Evolutionary conservation across 2,329 filamentous ascomycete species (phyloP).

Genomic region (Hypoxylon sp.): DNA sequence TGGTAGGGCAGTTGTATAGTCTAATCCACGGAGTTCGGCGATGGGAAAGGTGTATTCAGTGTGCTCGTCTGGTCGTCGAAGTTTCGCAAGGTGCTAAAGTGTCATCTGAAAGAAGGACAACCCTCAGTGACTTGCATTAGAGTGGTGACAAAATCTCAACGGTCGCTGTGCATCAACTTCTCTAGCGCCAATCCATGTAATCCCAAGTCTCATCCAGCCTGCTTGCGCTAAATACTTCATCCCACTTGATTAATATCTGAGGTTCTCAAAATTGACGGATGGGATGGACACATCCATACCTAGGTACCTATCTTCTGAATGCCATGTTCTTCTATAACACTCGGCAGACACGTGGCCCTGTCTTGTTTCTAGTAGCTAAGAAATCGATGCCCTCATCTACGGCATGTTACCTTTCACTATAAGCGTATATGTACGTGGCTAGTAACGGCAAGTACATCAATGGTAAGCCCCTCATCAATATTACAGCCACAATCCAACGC

Average conservation of each 20-base stretch:
- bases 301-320: background rate
- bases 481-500: background rate
- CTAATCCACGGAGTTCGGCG: constrained; percentile 3
- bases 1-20: background rate
- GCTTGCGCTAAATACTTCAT: background rate
- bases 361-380: background rate
- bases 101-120: constrained; percentile 21
- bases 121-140: constrained; percentile 36
- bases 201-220: background rate
- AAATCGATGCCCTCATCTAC: background rate
- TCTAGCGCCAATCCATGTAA: constrained; percentile 1
- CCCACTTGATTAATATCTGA: too few species aligned
- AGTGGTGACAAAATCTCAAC: constrained; percentile 26
- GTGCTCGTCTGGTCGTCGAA: background rate
- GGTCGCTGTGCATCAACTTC: constrained; percentile 5
- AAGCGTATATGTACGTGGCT: background rate
- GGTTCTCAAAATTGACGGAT: too few species aligned
- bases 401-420: too few species aligned
- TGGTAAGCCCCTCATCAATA: constrained; percentile 1
- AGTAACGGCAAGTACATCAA: background rate
- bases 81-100: constrained; percentile 21
- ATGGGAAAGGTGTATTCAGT: background rate
- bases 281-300: background rate
- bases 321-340: background rate
- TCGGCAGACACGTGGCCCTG: too few species aligned